Base-by-base conservation (phyloP, 73 alveolate genomes). In the Tetrahymena malaccensis region DNA sequence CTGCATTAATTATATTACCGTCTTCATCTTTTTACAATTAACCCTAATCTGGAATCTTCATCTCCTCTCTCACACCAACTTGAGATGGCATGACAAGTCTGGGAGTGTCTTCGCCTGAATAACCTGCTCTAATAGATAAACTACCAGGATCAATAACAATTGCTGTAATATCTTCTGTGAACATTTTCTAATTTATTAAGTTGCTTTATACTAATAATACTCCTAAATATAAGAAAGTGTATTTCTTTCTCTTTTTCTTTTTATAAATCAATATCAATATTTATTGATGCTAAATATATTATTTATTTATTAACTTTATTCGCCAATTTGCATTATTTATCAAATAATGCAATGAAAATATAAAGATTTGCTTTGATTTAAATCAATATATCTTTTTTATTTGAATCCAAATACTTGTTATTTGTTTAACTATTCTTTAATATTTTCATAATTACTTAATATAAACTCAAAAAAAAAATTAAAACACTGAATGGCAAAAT, bases 81-180 rank as follows among this genome's bases (percentile, higher is more conserved):
- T 94, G 98, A 31, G 98, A 93, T 17, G 98, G 98, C 57, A 97
- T 94, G 35, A 97, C 97, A n/a, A 93, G 57, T 85, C 96, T 34
- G 31, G 99, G 99, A 12, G 96, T 94, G 84, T 98, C 99, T 96
- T 98, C 99, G 22, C 99, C 99, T 37, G 98, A 94, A 85, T 94
- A 98, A 0, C 99, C 99, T 13, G 98, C 98, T 96, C 98, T 98
- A 89, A 97, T 93, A 96, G 57, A 98, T 33, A 98, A 98, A 40
- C 98, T 95, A 27, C 99, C 99, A 94, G 94, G 96, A 93, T 98
- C 99, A 44, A 98, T 96, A 27, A 98, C 98, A 16, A 98, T 94
- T 94, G 58, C 97, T 95, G 96, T 96, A 93, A 96, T 96, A 84
- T 97, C 96, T 94, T 94, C 93, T 43, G 96, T 93, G 56, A 70